phyloP scores from a whole-genome alignment of 1,139 yeast genomes.

The Suhomyces yuchorum region DNA sequence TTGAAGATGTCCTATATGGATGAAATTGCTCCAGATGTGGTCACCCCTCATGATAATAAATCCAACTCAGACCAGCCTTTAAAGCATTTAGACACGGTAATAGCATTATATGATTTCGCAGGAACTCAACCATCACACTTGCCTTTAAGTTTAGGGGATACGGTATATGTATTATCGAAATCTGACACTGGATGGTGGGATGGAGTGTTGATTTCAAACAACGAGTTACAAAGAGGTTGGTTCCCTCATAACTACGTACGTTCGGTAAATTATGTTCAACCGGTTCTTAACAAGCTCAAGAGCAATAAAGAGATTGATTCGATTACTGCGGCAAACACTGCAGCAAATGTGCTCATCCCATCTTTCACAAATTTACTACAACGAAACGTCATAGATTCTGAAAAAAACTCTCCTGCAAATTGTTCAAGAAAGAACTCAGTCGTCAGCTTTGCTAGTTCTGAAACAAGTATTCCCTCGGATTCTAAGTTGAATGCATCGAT shows the following conservation, averaged over 20 bases:
- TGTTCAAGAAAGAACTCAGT: slow-evolving; percentile 48
- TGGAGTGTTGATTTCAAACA: slow-evolving; percentile 51
- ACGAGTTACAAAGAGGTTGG: slow-evolving; percentile 65
- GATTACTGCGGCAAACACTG: slow-evolving; percentile 52
- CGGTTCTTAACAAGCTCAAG: slow-evolving; percentile 43
- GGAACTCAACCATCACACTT: slow-evolving; percentile 50
- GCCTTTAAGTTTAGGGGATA: slow-evolving; percentile 51
- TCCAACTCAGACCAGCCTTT: slow-evolving; percentile 27
- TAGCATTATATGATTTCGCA: slow-evolving; percentile 54
- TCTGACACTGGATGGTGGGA: slow-evolving; percentile 77
- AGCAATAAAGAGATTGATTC: slow-evolving; percentile 47
- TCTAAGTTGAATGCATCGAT: slow-evolving; percentile 9
- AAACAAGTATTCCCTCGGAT: slow-evolving; percentile 30
- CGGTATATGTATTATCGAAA: slow-evolving; percentile 53
- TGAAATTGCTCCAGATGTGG: slow-evolving; percentile 45
- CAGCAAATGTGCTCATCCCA: slow-evolving; percentile 52
- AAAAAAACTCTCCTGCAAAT: slow-evolving; percentile 33
- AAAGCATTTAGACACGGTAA: slow-evolving; percentile 50
- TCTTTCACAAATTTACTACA: slow-evolving; percentile 45
- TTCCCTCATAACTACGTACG: slow-evolving; percentile 65
- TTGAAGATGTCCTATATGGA: slow-evolving; percentile 21
- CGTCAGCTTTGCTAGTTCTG: slow-evolving; percentile 51
- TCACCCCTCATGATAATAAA: slow-evolving; percentile 32
- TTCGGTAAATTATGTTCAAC: slow-evolving; percentile 50
- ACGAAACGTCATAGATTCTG: slow-evolving; percentile 34